These are phyloP conservation scores for Aspergillus proliferans DNA, from an alignment of 2,329 filamentous ascomycete genomes.

Conservation along the genomic window DNA sequence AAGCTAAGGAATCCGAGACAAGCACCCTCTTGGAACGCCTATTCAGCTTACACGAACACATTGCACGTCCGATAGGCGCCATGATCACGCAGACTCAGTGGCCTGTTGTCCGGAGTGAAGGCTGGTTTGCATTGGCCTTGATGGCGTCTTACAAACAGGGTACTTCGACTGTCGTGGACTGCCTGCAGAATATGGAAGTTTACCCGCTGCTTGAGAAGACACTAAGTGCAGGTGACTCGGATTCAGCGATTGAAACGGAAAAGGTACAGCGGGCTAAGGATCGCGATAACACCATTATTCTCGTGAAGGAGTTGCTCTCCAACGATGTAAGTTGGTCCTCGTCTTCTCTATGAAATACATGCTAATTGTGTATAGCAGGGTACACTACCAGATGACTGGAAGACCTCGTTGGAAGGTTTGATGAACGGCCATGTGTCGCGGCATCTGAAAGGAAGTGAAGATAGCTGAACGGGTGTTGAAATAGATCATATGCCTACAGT, in stretches of 20 bases:
- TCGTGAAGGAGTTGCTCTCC: slow-evolving; percentile 34
- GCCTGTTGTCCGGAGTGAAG: slow-evolving; percentile 44
- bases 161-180: slow-evolving; percentile 27
- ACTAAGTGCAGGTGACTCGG: slow-evolving; percentile 16
- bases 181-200: slow-evolving; percentile 30
- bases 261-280: slow-evolving; percentile 29
- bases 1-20: slow-evolving; percentile 18
- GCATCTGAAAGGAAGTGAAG: slow-evolving; percentile 10
- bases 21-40: slow-evolving; percentile 25
- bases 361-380: slow-evolving; percentile 19
- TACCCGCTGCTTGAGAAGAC: slow-evolving; percentile 28
- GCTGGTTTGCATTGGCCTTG: slow-evolving; percentile 44
- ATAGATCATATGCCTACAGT: neutral
- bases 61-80: slow-evolving; percentile 35
- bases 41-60: slow-evolving; percentile 28
- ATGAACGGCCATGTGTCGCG: slow-evolving; percentile 20
- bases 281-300: slow-evolving; percentile 35
- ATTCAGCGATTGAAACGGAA: slow-evolving; percentile 16
- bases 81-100: slow-evolving; percentile 44
- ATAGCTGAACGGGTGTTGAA: neutral
- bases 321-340: slow-evolving; percentile 28
- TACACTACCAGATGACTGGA: slow-evolving; percentile 21
- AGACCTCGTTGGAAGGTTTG: slow-evolving; percentile 23
- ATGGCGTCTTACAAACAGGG: slow-evolving; percentile 36
- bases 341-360: neutral